Conservation (phyloP, 768 basidiomycete genomes). For the Pisolithus orientalis region DNA sequence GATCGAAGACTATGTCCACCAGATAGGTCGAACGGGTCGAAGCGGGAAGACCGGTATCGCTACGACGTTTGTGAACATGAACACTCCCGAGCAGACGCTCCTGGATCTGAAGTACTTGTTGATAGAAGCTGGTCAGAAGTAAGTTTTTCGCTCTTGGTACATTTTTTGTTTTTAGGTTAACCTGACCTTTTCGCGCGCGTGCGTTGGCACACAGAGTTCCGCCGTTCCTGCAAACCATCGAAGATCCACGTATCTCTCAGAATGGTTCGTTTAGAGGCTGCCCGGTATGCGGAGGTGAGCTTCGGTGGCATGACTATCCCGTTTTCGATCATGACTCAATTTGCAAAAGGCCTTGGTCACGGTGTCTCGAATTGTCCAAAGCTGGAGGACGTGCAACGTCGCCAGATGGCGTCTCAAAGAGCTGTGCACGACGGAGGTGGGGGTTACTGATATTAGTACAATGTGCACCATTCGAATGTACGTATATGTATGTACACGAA, state of each 20-base stretch:
- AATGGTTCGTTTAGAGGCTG: constrained; percentile 81
- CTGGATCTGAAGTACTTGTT: constrained; percentile 95
- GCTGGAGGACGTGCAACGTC: constrained; percentile 84
- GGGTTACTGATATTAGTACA: constrained; percentile 17
- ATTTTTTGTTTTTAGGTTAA: too few species aligned
- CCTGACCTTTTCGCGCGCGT: too few species aligned
- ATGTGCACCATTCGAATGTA: constrained; percentile 7
- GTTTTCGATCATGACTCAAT: not conserved
- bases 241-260: constrained; percentile 81
- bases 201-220: constrained; percentile 59
- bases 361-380: constrained; percentile 94
- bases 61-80: constrained; percentile 98
- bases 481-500: not conserved
- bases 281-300: constrained; percentile 87
- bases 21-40: constrained; percentile 96
- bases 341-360: constrained; percentile 75
- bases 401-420: constrained; percentile 86
- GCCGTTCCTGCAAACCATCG: constrained; percentile 83
- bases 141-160: constrained; percentile 19
- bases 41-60: constrained; percentile 98
- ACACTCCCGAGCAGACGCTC: constrained; percentile 91
- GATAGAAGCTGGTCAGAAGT: constrained; percentile 98
- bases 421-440: constrained; percentile 57
- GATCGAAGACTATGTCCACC: constrained; percentile 99
- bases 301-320: not conserved